Base-by-base conservation (phyloP, 805 yeast species). In the Schwanniomyces yamadae region DNA sequence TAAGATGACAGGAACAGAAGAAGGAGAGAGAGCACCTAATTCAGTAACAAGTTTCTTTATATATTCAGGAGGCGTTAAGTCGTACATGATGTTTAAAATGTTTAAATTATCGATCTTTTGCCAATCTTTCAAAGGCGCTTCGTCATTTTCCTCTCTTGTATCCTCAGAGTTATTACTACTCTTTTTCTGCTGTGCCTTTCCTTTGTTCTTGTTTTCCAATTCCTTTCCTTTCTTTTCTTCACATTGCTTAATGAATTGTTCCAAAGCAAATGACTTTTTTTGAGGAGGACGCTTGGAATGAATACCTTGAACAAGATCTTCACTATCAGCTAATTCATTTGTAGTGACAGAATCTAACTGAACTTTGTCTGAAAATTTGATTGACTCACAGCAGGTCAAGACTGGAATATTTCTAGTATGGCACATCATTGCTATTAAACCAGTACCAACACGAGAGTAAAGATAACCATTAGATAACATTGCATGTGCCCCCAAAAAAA, bases 1-100 rank as follows among this genome's bases (percentile, higher is more conserved):
- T 50, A 93, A 69, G 42, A 93, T 87, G 32, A 93, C 98, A 18
- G 99, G 99, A 39, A 93, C 98, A 1, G 98, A 88, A n/a, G 95
- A 84, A 28, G 99, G 96, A 8, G 99, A 99, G 48, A 93, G 72
- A 2, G 95, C 87, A 19, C 99, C 99, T 45, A 91, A 79, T 60
- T 93, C 99, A 2, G 98, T 93, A 36, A 93, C 88, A 40, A 93
- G 88, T 66, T 93, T 93, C 58, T 91, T 90, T 52, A 93, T 87
- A 54, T 84, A 86, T 48, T 82, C 86, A 10, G 96, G 95, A 23
- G 96, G 97, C 1, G 98, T 91, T 49, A 93, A 72, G 62, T 93
- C 99, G 59, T 87, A 93, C 75, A 93, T 75, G 45, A 93, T 80
- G 54, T 88, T 88, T 52, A 90, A 77, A 18, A 88, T 75, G 60